Evolutionary conservation across 768 basidiomycete species (phyloP).

Genomic region (Suillus weaverae): DNA sequence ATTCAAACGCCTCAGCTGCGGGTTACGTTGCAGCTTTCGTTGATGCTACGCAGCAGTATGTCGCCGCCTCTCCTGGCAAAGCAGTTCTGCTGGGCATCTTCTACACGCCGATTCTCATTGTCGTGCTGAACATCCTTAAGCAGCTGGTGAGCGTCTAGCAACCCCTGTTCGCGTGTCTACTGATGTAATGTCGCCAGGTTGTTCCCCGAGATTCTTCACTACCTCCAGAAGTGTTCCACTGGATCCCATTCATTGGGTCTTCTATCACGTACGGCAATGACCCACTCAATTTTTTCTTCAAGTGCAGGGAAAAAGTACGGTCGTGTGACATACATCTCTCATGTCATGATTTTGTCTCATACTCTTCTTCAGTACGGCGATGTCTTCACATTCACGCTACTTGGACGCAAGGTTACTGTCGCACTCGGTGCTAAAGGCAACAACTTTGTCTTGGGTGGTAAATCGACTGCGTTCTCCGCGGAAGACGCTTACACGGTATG

Average conservation of each 20-base stretch:
- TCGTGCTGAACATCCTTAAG: slow-evolving; percentile 72
- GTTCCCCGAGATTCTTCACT: slow-evolving; percentile 66
- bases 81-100: slow-evolving; percentile 46
- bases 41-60: slow-evolving; percentile 18
- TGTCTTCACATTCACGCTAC: slow-evolving; percentile 92
- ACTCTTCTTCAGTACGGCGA: slow-evolving; percentile 73
- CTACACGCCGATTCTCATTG: slow-evolving; percentile 65
- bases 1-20: slow-evolving; percentile 19
- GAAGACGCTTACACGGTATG: slow-evolving; percentile 94
- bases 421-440: slow-evolving; percentile 89
- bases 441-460: slow-evolving; percentile 93
- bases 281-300: slow-evolving; percentile 84
- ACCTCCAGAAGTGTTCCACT: slow-evolving; percentile 93
- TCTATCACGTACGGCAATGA: slow-evolving; percentile 89
- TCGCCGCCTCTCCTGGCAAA: slow-evolving; percentile 26
- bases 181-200: slow-evolving; percentile 42
- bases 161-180: not conserved
- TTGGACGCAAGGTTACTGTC: slow-evolving; percentile 90
- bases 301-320: slow-evolving; percentile 73
- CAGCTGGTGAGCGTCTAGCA: slow-evolving; percentile 61
- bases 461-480: slow-evolving; percentile 87
- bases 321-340: not conserved
- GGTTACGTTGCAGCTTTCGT: slow-evolving; percentile 27
- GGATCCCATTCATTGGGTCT: slow-evolving; percentile 88
- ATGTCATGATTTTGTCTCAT: not conserved